Percentiles rank a stretch among this genome's conserved stretches.
These are phyloP conservation scores for Cutaneotrichosporon dermatis DNA, from an alignment of 1,284 basidiomycete genomes.

Conservation along the genomic window DNA sequence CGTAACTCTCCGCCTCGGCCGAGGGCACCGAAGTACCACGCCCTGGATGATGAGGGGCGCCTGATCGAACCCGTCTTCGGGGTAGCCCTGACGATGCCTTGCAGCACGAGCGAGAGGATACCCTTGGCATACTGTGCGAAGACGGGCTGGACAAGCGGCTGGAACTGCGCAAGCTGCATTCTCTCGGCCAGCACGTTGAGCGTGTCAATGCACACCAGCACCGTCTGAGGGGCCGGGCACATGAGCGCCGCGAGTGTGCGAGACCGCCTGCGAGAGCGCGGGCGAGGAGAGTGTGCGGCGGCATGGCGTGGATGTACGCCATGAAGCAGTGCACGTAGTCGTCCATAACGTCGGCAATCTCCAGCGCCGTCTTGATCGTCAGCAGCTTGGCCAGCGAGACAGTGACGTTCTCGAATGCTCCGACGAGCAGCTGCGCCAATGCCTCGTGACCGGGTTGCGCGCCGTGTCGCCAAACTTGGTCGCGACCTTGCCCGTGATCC, in stretches of 20 bases:
- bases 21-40: constrained; percentile 63
- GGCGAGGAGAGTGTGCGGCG: constrained; percentile 72
- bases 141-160: constrained; percentile 55
- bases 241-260: constrained; percentile 68
- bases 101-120: constrained; percentile 66
- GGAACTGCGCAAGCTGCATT: constrained; percentile 49
- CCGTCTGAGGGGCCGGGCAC: constrained; percentile 71
- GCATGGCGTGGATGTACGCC: constrained; percentile 61
- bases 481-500: constrained; percentile 86
- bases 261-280: constrained; percentile 69
- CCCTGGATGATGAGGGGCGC: constrained; percentile 75
- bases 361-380: constrained; percentile 61
- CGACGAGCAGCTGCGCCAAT: constrained; percentile 53
- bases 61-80: constrained; percentile 71
- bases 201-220: constrained; percentile 75
- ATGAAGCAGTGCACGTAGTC: constrained; percentile 84
- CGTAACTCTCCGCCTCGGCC: constrained; percentile 64
- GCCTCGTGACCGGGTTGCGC: constrained; percentile 51
- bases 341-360: constrained; percentile 88
- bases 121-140: constrained; percentile 70
- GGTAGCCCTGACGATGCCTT: constrained; percentile 81
- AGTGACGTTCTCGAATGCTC: constrained; percentile 69
- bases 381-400: constrained; percentile 64
- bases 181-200: constrained; percentile 72
- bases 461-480: constrained; percentile 62